A percentile compares a stretch with the other conserved stretches of the same genome.
Conservation (phyloP, 345 rosid species). For the Brassica carinata region DNA sequence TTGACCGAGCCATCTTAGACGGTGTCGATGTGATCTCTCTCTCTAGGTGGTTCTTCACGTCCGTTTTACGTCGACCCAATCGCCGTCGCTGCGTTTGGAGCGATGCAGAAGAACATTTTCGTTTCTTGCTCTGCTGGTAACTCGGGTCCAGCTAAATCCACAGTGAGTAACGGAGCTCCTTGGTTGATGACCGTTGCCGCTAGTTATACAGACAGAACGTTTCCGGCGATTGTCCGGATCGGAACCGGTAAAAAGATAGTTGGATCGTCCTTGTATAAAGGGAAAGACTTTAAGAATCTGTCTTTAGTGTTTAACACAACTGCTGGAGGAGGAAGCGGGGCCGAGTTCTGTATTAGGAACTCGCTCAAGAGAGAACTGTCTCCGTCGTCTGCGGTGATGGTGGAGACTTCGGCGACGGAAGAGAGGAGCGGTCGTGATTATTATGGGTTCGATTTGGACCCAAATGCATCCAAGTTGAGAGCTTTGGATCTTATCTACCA, state of each 20-base stretch:
- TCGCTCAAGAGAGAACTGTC: slow-evolving; percentile 49
- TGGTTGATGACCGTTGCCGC: slow-evolving; percentile 95
- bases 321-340: slow-evolving; percentile 53
- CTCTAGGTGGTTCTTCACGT: slow-evolving; percentile 58
- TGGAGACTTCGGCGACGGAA: slow-evolving; percentile 44
- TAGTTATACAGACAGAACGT: slow-evolving; percentile 65
- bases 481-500: slow-evolving; percentile 83
- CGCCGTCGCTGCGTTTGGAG: slow-evolving; percentile 65
- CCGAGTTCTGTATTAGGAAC: slow-evolving; percentile 44
- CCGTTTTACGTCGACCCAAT: slow-evolving; percentile 58
- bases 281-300: slow-evolving; percentile 44
- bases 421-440: slow-evolving; percentile 48
- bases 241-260: slow-evolving; percentile 47
- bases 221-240: slow-evolving; percentile 58
- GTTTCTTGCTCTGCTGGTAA: slow-evolving; percentile 87
- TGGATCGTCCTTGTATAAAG: slow-evolving; percentile 59
- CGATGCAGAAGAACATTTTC: slow-evolving; percentile 59
- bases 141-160: slow-evolving; percentile 60
- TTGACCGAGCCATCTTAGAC: slow-evolving; percentile 65
- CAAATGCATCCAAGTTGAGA: slow-evolving; percentile 50
- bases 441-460: slow-evolving; percentile 52
- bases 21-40: slow-evolving; percentile 81
- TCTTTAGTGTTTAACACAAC: slow-evolving; percentile 53
- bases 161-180: slow-evolving; percentile 63
- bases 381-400: slow-evolving; percentile 56